Evolutionary conservation across 805 yeast genomes (phyloP).

Genomic region (Zygotorulaspora florentina): DNA sequence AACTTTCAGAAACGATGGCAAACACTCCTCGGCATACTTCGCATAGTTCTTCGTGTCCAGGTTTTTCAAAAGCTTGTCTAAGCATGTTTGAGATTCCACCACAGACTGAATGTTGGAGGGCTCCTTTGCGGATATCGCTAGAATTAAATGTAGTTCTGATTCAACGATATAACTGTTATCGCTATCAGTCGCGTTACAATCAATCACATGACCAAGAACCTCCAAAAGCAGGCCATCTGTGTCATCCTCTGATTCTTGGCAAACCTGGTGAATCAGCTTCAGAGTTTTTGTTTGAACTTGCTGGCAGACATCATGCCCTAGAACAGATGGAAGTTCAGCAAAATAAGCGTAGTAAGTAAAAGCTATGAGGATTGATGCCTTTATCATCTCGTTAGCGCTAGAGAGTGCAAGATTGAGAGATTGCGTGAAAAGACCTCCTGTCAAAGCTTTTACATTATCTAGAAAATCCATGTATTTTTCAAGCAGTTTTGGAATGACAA

Average conservation of each 20-base stretch:
- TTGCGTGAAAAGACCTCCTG: constrained; percentile 25
- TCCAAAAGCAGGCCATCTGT: constrained; percentile 71
- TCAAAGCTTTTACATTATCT: constrained; percentile 33
- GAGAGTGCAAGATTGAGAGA: constrained; percentile 26
- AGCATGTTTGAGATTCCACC: constrained; percentile 63
- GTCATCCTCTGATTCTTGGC: constrained; percentile 71
- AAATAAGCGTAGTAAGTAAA: constrained; percentile 48
- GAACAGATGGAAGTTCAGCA: constrained; percentile 29
- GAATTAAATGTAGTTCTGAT: constrained; percentile 49
- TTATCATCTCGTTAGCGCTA: constrained; percentile 31
- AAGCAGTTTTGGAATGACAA: constrained; percentile 53
- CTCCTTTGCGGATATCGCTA: constrained; percentile 65
- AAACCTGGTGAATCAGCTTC: constrained; percentile 41
- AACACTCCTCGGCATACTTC: constrained; percentile 45
- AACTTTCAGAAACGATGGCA: constrained; percentile 48
- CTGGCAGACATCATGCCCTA: constrained; percentile 20
- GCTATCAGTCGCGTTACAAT: constrained; percentile 43
- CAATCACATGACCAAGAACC: constrained; percentile 46
- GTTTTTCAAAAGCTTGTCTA: constrained; percentile 52
- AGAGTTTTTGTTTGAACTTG: constrained; percentile 29
- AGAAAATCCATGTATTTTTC: constrained; percentile 45
- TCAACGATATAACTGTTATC: constrained; percentile 29
- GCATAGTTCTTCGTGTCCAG: constrained; percentile 45
- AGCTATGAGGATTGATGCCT: constrained; percentile 43
- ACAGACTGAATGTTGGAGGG: constrained; percentile 69